Evolutionary conservation across 2,329 filamentous ascomycete species (phyloP).

Genomic region (Geosmithia flava): DNA sequence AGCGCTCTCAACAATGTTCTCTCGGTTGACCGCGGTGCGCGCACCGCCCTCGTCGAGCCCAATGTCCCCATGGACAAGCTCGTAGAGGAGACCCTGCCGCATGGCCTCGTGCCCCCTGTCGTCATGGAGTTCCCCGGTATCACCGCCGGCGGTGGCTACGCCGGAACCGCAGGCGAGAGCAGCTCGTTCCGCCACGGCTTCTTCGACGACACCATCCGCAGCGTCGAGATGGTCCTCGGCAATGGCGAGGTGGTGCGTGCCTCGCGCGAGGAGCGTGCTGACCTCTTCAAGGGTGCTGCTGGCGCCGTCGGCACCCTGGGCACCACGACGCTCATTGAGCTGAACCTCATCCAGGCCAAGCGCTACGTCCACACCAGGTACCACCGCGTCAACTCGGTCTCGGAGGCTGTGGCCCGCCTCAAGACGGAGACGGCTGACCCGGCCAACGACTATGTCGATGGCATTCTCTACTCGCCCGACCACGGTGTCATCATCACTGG

Average conservation of each 20-base stretch:
- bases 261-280: constrained; percentile 25
- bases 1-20: constrained; percentile 52
- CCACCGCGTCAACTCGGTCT: constrained; percentile 34
- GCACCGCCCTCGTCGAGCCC: constrained; percentile 58
- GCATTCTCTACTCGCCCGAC: constrained; percentile 50
- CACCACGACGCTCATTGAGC: constrained; percentile 53
- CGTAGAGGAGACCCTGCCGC: constrained; percentile 39
- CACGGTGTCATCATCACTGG: constrained; percentile 58
- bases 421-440: constrained; percentile 28
- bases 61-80: constrained; percentile 60
- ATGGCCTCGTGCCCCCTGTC: constrained; percentile 48
- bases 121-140: constrained; percentile 66
- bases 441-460: constrained; percentile 59
- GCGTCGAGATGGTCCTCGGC: constrained; percentile 57
- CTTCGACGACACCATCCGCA: constrained; percentile 52
- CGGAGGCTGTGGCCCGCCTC: constrained; percentile 34
- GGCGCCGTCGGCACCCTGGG: constrained; percentile 59
- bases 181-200: constrained; percentile 59
- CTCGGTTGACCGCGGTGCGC: constrained; percentile 38
- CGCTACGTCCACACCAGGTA: constrained; percentile 53
- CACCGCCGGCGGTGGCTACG: constrained; percentile 57
- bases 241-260: constrained; percentile 50
- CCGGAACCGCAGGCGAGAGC: constrained; percentile 60
- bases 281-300: constrained; percentile 54
- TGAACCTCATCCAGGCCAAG: constrained; percentile 48